A percentile compares a stretch with the other conserved stretches of the same genome.
These are phyloP conservation scores for Balakata baccata DNA, from an alignment of 345 rosid genomes.

Conservation along the genomic window DNA sequence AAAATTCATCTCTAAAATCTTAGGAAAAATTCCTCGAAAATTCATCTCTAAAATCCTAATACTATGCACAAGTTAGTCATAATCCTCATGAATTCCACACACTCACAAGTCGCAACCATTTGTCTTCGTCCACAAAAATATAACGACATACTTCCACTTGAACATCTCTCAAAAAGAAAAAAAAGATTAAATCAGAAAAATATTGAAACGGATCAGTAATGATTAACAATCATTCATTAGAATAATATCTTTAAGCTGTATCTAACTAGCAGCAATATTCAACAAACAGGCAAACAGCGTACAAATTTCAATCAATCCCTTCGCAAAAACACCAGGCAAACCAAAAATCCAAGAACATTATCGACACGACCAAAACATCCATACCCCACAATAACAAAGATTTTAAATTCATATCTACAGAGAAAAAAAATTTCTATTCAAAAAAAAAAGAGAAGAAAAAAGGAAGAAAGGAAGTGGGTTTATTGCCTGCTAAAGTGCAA, in stretches of 20 bases:
- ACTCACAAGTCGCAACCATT: neutral
- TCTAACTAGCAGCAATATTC: neutral
- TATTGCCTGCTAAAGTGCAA: neutral
- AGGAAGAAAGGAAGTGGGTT: neutral
- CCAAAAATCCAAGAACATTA: neutral
- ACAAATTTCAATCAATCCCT: neutral
- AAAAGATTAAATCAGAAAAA: neutral
- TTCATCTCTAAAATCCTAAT: neutral
- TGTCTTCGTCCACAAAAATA: neutral
- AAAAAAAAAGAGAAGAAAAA: neutral
- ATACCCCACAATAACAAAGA: no score
- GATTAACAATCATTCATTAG: neutral
- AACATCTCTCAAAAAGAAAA: neutral
- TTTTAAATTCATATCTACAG: no score
- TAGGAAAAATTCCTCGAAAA: neutral
- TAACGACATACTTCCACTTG: neutral
- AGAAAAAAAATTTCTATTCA: no score
- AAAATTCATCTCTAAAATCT: neutral
- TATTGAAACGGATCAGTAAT: neutral
- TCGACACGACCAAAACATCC: neutral
- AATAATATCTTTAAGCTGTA: neutral
- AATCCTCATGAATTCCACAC: neutral
- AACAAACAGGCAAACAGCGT: neutral
- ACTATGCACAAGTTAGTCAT: no score
- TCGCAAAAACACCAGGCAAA: neutral